phyloP scores from a whole-genome alignment of 177 flowering plant species.

The Telopea speciosissima region DNA sequence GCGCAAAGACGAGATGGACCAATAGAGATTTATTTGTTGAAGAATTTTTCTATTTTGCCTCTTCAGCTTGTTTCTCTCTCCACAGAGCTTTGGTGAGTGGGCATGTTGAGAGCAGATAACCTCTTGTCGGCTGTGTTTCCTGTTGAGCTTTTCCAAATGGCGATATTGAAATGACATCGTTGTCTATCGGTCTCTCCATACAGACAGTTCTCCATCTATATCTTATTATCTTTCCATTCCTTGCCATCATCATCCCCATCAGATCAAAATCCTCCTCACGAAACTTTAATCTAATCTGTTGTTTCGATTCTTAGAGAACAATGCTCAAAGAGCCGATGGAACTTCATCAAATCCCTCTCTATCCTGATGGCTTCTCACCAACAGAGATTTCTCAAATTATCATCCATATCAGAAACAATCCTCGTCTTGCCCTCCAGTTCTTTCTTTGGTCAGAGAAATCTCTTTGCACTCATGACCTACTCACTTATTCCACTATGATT shows the following conservation, averaged over 20 bases:
- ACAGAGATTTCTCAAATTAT: slow-evolving; percentile 48
- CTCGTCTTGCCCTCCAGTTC: slow-evolving; percentile 70
- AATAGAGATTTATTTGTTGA: no score
- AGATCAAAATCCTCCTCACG: slow-evolving; percentile 9
- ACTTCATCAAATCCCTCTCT: slow-evolving; percentile 45
- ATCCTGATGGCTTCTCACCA: slow-evolving; percentile 47
- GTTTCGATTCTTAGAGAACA: slow-evolving; percentile 57
- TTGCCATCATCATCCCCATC: slow-evolving; percentile 9
- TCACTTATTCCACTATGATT: slow-evolving; percentile 58
- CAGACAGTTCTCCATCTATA: not conserved
- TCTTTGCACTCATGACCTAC: slow-evolving; percentile 47
- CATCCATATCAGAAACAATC: slow-evolving; percentile 54
- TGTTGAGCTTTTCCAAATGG: slow-evolving; percentile 5
- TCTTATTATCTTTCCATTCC: not conserved
- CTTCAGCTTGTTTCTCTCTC: no score
- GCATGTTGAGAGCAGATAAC: no score
- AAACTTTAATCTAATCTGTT: slow-evolving; percentile 35
- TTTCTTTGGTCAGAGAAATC: slow-evolving; percentile 48
- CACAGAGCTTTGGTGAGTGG: no score
- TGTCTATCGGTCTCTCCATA: not conserved
- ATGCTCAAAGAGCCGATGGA: slow-evolving; percentile 74
- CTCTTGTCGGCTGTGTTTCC: no score
- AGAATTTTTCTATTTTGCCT: no score
- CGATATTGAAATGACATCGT: slow-evolving; percentile 7
- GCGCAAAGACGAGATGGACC: no score